These are phyloP conservation scores for Metarhizium rileyi DNA, from an alignment of 2,329 filamentous ascomycete genomes.

Conservation along the genomic window DNA sequence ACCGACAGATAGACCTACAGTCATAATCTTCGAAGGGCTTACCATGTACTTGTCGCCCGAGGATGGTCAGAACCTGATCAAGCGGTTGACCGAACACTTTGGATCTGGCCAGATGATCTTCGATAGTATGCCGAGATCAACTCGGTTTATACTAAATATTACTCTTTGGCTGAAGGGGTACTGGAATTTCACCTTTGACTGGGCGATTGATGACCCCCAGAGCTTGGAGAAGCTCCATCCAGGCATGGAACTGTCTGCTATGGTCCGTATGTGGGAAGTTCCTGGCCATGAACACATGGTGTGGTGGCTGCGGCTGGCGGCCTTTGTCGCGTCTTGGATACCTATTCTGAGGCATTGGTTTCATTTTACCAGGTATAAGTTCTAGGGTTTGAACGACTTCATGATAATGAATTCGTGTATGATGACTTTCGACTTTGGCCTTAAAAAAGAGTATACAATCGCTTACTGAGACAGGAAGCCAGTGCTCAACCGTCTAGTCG, in stretches of 20 bases:
- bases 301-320: neutral
- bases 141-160: neutral
- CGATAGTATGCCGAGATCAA: conserved; percentile 5
- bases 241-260: neutral
- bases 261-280: neutral
- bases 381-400: no score
- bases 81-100: conserved; percentile 16
- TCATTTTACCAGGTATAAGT: neutral
- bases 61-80: conserved; percentile 14
- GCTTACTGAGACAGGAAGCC: no score
- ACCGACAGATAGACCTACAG: conserved; percentile 19
- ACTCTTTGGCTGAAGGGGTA: neutral
- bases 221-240: neutral
- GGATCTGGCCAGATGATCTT: conserved; percentile 18
- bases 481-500: no score
- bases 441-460: no score
- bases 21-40: conserved; percentile 24
- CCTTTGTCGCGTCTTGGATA: neutral
- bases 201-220: neutral
- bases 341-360: neutral
- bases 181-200: neutral
- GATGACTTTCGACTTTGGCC: no score
- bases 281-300: neutral
- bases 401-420: no score
- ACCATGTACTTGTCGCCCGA: conserved; percentile 19